Conservation (phyloP, 495 filamentous ascomycete genomes). For the Aspergillus nanangensis region DNA sequence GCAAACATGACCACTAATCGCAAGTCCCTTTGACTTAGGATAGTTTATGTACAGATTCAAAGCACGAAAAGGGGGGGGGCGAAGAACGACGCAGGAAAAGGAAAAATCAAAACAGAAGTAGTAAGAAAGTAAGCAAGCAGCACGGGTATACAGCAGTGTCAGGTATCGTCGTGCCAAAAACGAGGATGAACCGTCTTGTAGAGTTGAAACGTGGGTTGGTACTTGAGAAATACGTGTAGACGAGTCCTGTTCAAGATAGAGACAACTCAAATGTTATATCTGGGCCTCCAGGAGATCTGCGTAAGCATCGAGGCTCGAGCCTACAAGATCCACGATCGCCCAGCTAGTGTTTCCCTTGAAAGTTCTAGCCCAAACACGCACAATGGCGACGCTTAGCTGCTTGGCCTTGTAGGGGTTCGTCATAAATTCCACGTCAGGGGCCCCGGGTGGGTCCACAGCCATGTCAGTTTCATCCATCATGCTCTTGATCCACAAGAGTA, state of each 20-base stretch:
- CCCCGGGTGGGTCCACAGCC: conserved; percentile 48
- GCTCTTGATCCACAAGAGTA: conserved; percentile 63
- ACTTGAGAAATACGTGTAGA: neutral
- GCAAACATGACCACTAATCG: neutral
- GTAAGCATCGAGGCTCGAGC: conserved; percentile 41
- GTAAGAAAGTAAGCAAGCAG: too few relatives aligned
- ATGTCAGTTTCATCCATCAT: conserved; percentile 77
- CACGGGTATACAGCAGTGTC: conserved; percentile 18
- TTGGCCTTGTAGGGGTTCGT: conserved; percentile 41
- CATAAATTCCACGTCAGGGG: conserved; percentile 41
- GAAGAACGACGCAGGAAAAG: too few relatives aligned
- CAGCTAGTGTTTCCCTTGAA: conserved; percentile 54
- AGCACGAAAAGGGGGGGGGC: neutral
- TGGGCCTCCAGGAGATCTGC: conserved; percentile 36
- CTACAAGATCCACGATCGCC: conserved; percentile 49
- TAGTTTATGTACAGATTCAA: conserved; percentile 15
- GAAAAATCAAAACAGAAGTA: conserved; percentile 4
- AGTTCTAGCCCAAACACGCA: conserved; percentile 49
- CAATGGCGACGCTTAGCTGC: conserved; percentile 46
- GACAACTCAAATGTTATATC: conserved; percentile 4
- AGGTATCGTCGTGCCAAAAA: conserved; percentile 3
- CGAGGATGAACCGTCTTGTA: neutral
- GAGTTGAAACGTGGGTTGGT: neutral
- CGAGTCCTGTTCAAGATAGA: neutral
- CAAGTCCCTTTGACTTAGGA: neutral